Evolutionary conservation across 331 rosid genomes (phyloP).

Genomic region (Quercus tomentella): DNA sequence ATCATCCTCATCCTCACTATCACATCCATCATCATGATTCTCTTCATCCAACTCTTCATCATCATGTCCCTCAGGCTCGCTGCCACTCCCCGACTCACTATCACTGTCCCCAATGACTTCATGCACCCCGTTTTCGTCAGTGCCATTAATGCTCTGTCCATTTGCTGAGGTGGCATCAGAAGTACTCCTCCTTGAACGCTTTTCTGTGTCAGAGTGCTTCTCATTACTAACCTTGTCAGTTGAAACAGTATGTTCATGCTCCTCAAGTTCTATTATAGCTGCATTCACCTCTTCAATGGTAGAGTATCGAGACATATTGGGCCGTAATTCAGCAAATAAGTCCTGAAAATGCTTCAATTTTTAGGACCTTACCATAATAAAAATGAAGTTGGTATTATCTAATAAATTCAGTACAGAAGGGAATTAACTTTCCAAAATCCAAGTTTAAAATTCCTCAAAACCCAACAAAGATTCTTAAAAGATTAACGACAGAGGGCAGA

Average conservation of each 20-base stretch:
- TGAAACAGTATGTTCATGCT: slow-evolving; percentile 57
- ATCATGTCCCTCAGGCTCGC: slow-evolving; percentile 68
- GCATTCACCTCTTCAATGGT: slow-evolving; percentile 82
- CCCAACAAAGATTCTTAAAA: neutral
- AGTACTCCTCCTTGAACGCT: slow-evolving; percentile 45
- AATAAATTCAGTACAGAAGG: neutral
- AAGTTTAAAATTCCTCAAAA: neutral
- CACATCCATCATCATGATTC: slow-evolving; percentile 77
- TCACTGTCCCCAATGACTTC: slow-evolving; percentile 68
- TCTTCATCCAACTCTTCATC: slow-evolving; percentile 84
- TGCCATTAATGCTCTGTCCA: slow-evolving; percentile 61
- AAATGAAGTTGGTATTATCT: neutral
- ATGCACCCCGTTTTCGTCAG: slow-evolving; percentile 63
- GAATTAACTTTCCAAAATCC: neutral
- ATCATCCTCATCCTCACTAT: slow-evolving; percentile 81
- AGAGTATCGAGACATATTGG: slow-evolving; percentile 81
- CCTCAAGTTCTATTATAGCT: slow-evolving; percentile 85
- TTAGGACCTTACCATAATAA: neutral
- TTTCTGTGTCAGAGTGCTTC: slow-evolving; percentile 70
- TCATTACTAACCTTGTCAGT: slow-evolving; percentile 65
- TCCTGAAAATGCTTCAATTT: slow-evolving; percentile 48
- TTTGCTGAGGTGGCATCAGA: slow-evolving; percentile 37
- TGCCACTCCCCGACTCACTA: slow-evolving; percentile 84
- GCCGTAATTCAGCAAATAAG: slow-evolving; percentile 88
- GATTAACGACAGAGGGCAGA: neutral